phyloP scores from a whole-genome alignment of 352 stramenopile species.

The Phytophthora megakarya region DNA sequence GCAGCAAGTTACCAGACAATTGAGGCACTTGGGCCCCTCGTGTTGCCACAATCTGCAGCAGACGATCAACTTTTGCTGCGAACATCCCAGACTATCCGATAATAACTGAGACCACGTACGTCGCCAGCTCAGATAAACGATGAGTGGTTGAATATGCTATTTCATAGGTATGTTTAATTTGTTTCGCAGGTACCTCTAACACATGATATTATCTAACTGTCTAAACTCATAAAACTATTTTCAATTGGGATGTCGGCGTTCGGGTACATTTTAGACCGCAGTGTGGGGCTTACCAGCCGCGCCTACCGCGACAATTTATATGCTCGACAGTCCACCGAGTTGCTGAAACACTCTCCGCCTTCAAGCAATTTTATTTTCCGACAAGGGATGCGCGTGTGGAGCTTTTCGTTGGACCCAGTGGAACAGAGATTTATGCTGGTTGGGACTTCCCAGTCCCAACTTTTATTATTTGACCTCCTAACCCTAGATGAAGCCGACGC shows the following conservation, averaged over 20 bases:
- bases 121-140: neutral
- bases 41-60: constrained; percentile 45
- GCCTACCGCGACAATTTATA: constrained; percentile 52
- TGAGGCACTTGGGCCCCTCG: constrained; percentile 22
- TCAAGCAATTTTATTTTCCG: constrained; percentile 68
- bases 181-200: neutral
- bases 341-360: constrained; percentile 29
- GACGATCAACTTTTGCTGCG: constrained; percentile 42
- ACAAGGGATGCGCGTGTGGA: constrained; percentile 62
- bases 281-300: constrained; percentile 45
- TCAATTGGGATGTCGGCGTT: constrained; percentile 38
- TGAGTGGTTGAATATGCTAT: constrained; percentile 13
- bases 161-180: neutral
- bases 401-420: constrained; percentile 59
- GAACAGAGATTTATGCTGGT: constrained; percentile 67
- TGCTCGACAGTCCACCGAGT: constrained; percentile 22
- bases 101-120: constrained; percentile 3
- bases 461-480: constrained; percentile 69
- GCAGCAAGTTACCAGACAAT: neutral
- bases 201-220: constrained; percentile 2
- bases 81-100: constrained; percentile 19
- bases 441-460: constrained; percentile 56
- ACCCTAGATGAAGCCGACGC: constrained; percentile 46
- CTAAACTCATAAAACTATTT: constrained; percentile 1
- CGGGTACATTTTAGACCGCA: constrained; percentile 59